Conservation (phyloP, 2,329 filamentous ascomycete genomes). For the Pyrenophora teres region DNA sequence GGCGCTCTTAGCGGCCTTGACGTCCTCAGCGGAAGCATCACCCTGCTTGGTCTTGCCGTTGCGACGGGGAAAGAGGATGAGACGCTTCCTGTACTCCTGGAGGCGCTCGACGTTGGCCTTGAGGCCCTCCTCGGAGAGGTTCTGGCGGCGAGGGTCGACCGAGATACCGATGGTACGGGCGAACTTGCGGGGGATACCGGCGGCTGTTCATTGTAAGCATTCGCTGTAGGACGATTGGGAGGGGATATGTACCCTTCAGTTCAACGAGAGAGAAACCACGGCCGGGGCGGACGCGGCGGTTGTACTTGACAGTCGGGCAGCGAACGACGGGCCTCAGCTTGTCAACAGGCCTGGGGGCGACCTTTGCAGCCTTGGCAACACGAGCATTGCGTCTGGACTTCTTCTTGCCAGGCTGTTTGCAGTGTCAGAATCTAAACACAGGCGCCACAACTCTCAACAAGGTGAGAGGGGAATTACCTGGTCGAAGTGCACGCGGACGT, state of each 20-base stretch:
- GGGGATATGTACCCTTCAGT: slow-evolving; percentile 77
- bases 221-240: not conserved
- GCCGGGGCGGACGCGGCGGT: slow-evolving; percentile 94
- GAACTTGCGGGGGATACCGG: slow-evolving; percentile 90
- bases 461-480: slow-evolving; percentile 76
- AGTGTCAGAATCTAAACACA: slow-evolving; percentile 46
- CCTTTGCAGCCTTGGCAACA: slow-evolving; percentile 89
- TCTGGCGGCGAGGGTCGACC: slow-evolving; percentile 94
- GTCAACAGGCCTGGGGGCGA: slow-evolving; percentile 97
- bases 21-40: slow-evolving; percentile 82
- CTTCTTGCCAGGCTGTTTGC: slow-evolving; percentile 87
- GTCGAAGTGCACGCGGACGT: slow-evolving; percentile 99
- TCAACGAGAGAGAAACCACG: slow-evolving; percentile 97
- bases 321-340: slow-evolving; percentile 94
- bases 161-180: slow-evolving; percentile 96
- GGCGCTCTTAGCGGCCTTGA: slow-evolving; percentile 68
- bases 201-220: slow-evolving; percentile 66
- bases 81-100: slow-evolving; percentile 93
- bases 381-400: slow-evolving; percentile 87
- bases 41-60: slow-evolving; percentile 89
- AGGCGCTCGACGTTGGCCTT: slow-evolving; percentile 95
- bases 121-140: slow-evolving; percentile 94
- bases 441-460: slow-evolving; percentile 59
- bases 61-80: slow-evolving; percentile 98
- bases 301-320: slow-evolving; percentile 75